phyloP scores from a whole-genome alignment of 345 rosid genomes.

The Cardamine occulta region DNA sequence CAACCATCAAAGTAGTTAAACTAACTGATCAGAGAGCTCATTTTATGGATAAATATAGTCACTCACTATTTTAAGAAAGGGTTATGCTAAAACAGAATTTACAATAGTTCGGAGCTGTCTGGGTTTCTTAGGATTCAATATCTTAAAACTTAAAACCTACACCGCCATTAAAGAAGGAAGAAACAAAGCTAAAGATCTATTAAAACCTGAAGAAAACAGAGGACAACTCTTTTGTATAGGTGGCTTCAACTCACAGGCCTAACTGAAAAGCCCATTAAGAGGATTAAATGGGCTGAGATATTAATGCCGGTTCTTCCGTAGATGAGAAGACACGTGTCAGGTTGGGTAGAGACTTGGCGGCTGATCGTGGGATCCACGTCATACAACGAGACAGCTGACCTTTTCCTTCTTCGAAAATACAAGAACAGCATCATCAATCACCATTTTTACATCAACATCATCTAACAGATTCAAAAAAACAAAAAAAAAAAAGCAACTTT shows the following conservation, averaged over 20 bases:
- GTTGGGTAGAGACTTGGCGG: conserved; percentile 29
- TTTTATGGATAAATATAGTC: conserved; percentile 6
- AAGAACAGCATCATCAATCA: neutral
- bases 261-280: neutral
- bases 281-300: neutral
- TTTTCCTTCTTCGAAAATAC: conserved; percentile 11
- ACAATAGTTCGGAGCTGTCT: neutral
- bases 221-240: neutral
- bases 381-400: conserved; percentile 35
- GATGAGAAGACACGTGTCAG: conserved; percentile 37
- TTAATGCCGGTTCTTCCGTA: conserved; percentile 34
- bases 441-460: conserved; percentile 5
- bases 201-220: conserved; percentile 3
- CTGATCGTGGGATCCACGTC: conserved; percentile 45
- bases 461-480: conserved; percentile 19
- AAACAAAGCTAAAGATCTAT: neutral
- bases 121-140: neutral
- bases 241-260: neutral
- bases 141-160: conserved; percentile 7
- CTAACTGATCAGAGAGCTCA: conserved; percentile 20
- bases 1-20: conserved; percentile 27
- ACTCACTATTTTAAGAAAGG: conserved; percentile 26
- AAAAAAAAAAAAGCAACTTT: conserved; percentile 9
- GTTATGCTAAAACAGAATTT: conserved; percentile 7
- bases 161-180: neutral